phyloP scores from a whole-genome alignment of 1,284 basidiomycete genomes.

The Rhodotorula sp. region DNA sequence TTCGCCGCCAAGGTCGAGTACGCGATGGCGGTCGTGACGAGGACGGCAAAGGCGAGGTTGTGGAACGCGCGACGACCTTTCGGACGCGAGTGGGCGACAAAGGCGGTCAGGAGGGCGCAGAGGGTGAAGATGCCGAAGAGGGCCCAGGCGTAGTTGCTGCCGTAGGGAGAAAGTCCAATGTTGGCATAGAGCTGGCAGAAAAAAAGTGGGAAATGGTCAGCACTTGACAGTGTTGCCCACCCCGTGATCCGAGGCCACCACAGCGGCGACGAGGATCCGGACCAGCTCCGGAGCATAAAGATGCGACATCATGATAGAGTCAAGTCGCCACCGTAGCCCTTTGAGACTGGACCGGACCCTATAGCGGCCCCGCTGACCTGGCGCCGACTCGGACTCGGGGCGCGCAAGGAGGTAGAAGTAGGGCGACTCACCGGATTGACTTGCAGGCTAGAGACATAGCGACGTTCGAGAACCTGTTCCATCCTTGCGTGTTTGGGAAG shows the following conservation, averaged over 20 bases:
- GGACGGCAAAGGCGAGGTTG: conserved; percentile 12
- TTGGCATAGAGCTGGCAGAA: background rate
- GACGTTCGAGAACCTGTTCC: background rate
- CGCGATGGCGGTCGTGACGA: background rate
- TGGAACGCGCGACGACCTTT: conserved; percentile 6
- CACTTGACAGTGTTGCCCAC: background rate
- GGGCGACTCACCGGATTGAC: background rate
- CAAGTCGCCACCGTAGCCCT: too few relatives aligned
- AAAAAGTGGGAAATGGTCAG: background rate
- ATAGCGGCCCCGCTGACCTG: background rate
- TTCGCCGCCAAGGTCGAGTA: background rate
- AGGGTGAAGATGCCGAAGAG: conserved; percentile 11
- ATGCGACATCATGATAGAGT: too few relatives aligned
- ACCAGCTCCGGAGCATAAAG: too few relatives aligned
- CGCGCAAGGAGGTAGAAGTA: background rate
- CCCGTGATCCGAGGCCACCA: background rate
- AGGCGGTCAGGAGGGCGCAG: background rate
- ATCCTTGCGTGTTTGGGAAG: background rate
- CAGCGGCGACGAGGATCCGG: background rate
- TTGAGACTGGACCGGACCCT: background rate
- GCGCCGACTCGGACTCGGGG: background rate
- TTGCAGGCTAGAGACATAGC: background rate
- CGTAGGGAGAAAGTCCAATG: background rate
- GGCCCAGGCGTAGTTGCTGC: conserved; percentile 1
- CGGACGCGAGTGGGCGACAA: conserved; percentile 7